phyloP scores from a whole-genome alignment of 2,329 filamentous ascomycete genomes.

The Tolypocladium capitatum region DNA sequence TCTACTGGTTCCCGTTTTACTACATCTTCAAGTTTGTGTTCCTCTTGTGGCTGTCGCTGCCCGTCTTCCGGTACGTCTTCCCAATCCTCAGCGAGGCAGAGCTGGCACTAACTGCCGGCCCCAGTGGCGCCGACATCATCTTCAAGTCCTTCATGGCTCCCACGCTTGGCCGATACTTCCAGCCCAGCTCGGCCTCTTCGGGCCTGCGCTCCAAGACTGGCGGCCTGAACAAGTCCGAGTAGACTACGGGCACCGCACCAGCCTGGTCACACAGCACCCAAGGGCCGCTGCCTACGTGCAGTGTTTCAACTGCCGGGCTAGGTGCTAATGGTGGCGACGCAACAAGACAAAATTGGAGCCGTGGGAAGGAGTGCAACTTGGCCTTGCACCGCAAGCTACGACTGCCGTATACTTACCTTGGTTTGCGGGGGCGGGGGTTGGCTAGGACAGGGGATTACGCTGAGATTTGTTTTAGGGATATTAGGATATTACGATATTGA shows the following conservation, averaged over 20 bases:
- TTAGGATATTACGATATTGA: too few relatives aligned
- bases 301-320: background rate
- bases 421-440: background rate
- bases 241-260: conserved; percentile 17
- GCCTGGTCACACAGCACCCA: background rate
- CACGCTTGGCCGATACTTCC: conserved; percentile 87
- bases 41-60: conserved; percentile 94
- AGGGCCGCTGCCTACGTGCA: background rate
- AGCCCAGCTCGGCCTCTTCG: conserved; percentile 58
- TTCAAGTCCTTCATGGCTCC: conserved; percentile 94
- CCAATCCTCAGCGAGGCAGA: background rate
- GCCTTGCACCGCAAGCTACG: background rate
- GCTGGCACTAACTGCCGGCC: background rate
- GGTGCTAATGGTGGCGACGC: background rate
- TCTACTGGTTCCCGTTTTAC: conserved; percentile 98
- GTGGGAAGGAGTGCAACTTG: background rate
- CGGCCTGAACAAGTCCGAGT: conserved; percentile 57
- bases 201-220: conserved; percentile 84
- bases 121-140: conserved; percentile 83
- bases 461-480: background rate
- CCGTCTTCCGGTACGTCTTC: conserved; percentile 68
- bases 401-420: background rate
- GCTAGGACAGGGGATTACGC: background rate
- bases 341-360: background rate
- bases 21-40: conserved; percentile 99